Percentiles rank a stretch among this genome's conserved stretches.
phyloP scores from a whole-genome alignment of 257 asterid genomes.

The Perilla frutescens region DNA sequence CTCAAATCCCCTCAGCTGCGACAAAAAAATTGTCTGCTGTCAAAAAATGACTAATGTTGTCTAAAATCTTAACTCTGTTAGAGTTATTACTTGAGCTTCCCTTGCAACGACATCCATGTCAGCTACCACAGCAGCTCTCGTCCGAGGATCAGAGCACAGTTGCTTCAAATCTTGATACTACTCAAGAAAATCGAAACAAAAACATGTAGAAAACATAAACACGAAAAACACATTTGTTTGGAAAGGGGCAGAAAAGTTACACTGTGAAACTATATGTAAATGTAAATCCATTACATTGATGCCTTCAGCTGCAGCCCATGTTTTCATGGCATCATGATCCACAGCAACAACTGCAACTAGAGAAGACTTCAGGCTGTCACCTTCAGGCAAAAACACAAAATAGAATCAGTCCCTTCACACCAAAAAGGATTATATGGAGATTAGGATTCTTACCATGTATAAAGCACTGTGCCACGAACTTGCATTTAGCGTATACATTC shows the following conservation, averaged over 20 bases:
- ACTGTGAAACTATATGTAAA: neutral
- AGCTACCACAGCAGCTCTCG: slow-evolving; percentile 63
- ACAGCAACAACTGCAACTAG: slow-evolving; percentile 66
- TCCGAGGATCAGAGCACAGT: slow-evolving; percentile 59
- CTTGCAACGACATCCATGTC: slow-evolving; percentile 71
- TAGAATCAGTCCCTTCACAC: neutral
- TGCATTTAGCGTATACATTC: slow-evolving; percentile 83
- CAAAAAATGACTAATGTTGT: neutral
- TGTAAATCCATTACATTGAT: slow-evolving; percentile 47
- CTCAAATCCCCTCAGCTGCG: slow-evolving; percentile 84
- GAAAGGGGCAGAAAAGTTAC: too few relatives aligned
- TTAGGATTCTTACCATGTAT: slow-evolving; percentile 63
- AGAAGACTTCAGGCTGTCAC: slow-evolving; percentile 71
- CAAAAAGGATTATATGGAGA: neutral
- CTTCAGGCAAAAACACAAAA: slow-evolving; percentile 37
- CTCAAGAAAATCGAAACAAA: slow-evolving; percentile 17
- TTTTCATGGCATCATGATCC: slow-evolving; percentile 64
- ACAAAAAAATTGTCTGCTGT: neutral
- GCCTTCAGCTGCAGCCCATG: slow-evolving; percentile 70
- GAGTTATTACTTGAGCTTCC: slow-evolving; percentile 67
- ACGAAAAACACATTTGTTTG: neutral
- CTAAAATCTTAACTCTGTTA: neutral
- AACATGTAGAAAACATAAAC: neutral
- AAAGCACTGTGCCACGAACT: slow-evolving; percentile 81
- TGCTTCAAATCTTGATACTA: slow-evolving; percentile 57